Percentiles rank a stretch among this genome's conserved stretches.
Conservation (phyloP, 345 rosid genomes). For the Laguncularia racemosa region DNA sequence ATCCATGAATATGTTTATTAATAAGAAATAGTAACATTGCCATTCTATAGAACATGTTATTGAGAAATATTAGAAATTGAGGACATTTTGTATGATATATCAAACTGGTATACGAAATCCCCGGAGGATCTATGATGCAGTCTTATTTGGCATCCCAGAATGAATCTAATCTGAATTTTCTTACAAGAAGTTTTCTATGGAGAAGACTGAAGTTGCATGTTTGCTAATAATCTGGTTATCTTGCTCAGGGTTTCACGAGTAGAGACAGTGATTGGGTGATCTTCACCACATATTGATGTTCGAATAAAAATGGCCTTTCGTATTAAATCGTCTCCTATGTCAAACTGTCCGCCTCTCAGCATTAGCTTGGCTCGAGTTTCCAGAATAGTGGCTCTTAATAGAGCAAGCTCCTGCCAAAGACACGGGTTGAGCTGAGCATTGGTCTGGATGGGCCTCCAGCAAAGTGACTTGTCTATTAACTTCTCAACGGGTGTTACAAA, state of each 20-base stretch:
- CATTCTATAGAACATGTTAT: no score
- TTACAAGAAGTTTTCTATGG: constrained; percentile 33
- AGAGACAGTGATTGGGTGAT: constrained; percentile 74
- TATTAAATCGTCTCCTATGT: constrained; percentile 78
- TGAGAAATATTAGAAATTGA: no score
- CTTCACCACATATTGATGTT: constrained; percentile 78
- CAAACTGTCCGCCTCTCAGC: constrained; percentile 79
- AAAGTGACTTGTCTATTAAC: constrained; percentile 76
- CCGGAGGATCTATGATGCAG: constrained; percentile 23
- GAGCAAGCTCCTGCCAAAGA: constrained; percentile 92
- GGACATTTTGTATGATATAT: constrained; percentile 5
- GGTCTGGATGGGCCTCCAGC: constrained; percentile 86
- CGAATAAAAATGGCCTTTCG: constrained; percentile 84
- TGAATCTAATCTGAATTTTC: constrained; percentile 27
- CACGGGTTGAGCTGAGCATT: constrained; percentile 83
- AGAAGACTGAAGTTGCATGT: constrained; percentile 61
- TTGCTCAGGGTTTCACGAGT: constrained; percentile 80
- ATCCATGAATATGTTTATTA: no score
- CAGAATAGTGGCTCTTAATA: constrained; percentile 76
- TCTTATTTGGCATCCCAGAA: constrained; percentile 30
- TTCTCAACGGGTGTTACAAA: constrained; percentile 81
- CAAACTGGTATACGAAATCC: constrained; percentile 16
- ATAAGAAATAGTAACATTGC: no score
- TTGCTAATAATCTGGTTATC: constrained; percentile 73
- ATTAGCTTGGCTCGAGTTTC: constrained; percentile 90